Evolutionary conservation across 106 monocot species (phyloP).

Genomic region (Dendrobium nobile): DNA sequence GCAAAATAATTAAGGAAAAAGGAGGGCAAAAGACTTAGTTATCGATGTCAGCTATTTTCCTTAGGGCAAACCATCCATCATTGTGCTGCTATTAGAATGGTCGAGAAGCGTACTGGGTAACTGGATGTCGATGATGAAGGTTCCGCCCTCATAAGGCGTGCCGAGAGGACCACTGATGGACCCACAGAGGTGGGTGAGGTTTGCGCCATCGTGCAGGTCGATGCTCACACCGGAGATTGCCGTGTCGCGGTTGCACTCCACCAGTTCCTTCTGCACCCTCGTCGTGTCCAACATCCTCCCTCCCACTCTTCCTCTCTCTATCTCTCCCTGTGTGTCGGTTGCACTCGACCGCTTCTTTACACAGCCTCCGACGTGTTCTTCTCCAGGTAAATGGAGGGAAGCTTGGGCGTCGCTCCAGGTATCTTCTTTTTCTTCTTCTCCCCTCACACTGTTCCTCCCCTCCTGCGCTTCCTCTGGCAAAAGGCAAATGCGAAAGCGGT

Average conservation of each 20-base stretch:
- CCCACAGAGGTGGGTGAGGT: slow-evolving; percentile 69
- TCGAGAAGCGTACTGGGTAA: slow-evolving; percentile 38
- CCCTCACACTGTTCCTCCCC: not conserved
- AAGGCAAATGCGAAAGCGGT: not conserved
- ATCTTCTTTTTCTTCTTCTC: not conserved
- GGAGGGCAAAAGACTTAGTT: not conserved
- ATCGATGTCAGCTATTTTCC: not conserved
- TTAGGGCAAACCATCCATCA: not conserved
- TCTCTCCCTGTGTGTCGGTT: slow-evolving; percentile 43
- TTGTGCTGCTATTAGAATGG: not conserved
- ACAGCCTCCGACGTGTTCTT: not conserved
- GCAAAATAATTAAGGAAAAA: not conserved
- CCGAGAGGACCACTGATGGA: slow-evolving; percentile 76
- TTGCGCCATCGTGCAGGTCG: slow-evolving; percentile 31
- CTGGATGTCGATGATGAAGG: slow-evolving; percentile 80
- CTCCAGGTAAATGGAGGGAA: not conserved
- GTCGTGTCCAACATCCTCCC: slow-evolving; percentile 75
- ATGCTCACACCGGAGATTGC: slow-evolving; percentile 73
- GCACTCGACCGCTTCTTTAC: slow-evolving; percentile 80
- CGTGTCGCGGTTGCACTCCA: slow-evolving; percentile 68
- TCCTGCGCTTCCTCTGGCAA: not conserved
- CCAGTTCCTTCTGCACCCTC: slow-evolving; percentile 88
- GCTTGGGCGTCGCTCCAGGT: not conserved
- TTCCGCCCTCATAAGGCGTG: slow-evolving; percentile 92
- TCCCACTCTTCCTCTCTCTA: not conserved